Base-by-base conservation (phyloP, 2,329 filamentous ascomycete species). In the Penicillium sclerotigenum region DNA sequence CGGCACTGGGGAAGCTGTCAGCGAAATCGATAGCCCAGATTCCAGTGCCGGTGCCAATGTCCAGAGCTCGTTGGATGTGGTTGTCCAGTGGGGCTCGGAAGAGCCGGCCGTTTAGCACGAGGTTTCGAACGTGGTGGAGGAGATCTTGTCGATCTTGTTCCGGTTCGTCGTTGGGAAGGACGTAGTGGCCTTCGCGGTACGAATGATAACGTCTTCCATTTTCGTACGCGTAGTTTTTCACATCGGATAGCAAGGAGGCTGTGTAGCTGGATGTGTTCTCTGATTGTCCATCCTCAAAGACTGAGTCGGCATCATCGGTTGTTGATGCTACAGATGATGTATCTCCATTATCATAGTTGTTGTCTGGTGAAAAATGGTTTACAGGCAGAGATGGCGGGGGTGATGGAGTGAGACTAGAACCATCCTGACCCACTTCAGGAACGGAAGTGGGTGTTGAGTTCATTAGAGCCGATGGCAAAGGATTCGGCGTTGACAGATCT, bases 41-140 rank as follows among this genome's bases (percentile, higher is more conserved):
- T 1, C 68, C 68, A 2, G 63, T 78, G 59, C 58, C 75, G 52
- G 75, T 77, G 67, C 57, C 75, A 36, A 71, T 76, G 58, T 77
- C 75, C 10, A 78, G 64, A 10, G 70, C 66, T 4, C 67, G 63
- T 26, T 66, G 68, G 6, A 68, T 58, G 6, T 67, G 57, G 8
- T 61, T 45, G n/a, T 55, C 50, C 20, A 77, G 59, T 2, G 75
- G 75, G 3, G 76, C 74, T 16, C 72, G 65, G 46, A 65, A 69
- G 1, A 77, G 70, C 16, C 68, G 64, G 13, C 73, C 68, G 24
- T 70, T 68, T 18, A 77, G 57, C 0, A 69, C 62, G 8, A 76
- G 71, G 22, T 70, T 72, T 47, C 71, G 69, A 52, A 76, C 62
- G 26, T 71, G 68, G 51, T 74, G 69, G n/a, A 72, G 64, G 14